phyloP scores from a whole-genome alignment of 345 rosid species.

The Syzygium aromaticum region DNA sequence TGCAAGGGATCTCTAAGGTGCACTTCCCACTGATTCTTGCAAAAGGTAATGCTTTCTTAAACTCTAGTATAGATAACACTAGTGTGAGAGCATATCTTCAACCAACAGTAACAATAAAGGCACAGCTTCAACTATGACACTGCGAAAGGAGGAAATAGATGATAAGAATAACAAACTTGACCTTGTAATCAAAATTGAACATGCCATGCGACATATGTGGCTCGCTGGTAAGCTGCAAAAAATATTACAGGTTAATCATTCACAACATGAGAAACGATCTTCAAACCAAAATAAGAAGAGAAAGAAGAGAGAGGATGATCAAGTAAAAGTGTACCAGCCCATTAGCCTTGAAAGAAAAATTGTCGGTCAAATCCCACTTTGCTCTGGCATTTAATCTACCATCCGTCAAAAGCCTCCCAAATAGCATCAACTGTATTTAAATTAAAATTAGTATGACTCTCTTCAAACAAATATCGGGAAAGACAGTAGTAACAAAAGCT shows the following conservation, averaged over 20 bases:
- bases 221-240: constrained; percentile 69
- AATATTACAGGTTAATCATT: constrained; percentile 2
- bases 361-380: constrained; percentile 81
- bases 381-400: constrained; percentile 85
- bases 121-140: background rate
- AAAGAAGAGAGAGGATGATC: background rate
- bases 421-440: constrained; percentile 66
- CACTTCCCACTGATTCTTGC: background rate
- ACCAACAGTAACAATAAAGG: background rate
- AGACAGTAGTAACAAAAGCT: background rate
- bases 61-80: background rate
- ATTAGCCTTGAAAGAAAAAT: constrained; percentile 68
- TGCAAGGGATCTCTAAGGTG: background rate
- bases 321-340: constrained; percentile 46
- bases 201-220: constrained; percentile 83
- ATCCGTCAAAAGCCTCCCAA: constrained; percentile 86
- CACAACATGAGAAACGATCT: background rate
- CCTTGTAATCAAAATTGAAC: constrained; percentile 93
- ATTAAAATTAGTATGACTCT: background rate
- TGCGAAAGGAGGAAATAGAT: background rate
- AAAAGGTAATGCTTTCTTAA: background rate
- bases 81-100: background rate
- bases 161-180: constrained; percentile 6
- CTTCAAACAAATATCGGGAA: background rate
- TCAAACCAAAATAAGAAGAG: background rate